Evolutionary conservation across 1,139 yeast genomes (phyloP), one percentile per base, ranked within the genome.

Genomic region (Hansenula lynferdii): DNA sequence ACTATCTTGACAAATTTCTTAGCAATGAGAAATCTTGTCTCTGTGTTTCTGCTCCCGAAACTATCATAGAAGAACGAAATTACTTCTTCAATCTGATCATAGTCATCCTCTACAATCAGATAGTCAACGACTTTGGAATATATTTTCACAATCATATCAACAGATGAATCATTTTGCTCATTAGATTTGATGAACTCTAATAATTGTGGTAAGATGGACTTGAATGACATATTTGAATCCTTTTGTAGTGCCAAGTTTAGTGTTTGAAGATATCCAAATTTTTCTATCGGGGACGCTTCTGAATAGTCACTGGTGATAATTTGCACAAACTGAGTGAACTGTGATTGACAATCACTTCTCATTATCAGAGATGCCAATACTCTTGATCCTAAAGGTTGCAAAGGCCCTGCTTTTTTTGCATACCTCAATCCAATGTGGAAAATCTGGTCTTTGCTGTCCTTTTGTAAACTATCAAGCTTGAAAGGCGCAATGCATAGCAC

Each of bases 401-500:
- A 69, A 27, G 76, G 72, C 2, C 80, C 77, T 15, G 72, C 56
- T 21, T 64, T 58, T 36, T 61, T 61, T 30, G 74, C 55, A 45
- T 61, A 61, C 3, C 35, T 31, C 16, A 47, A 20, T 3, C 72
- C 69, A 8, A 70, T 47, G 0, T 49, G 36, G 39, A 64, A 69
- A 0, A 85, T 50, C 8, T 59, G 39, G 0, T 47, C 38, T 2
- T 69, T 62, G 11, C 77, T 46, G 6, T 58, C 55, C 0, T 49
- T 45, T 12, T 63, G 64, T 32, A 82, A 62, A 0, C 62, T 53
- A 1, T 57, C 60, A 31, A 89, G 63, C 4, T 73, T 69, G 53
- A 89, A 89, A 0, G 97, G 97, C 0, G 80, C 78, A 26, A 85
- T 61, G 0, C 79, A 73, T 16, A 87, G 61, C 23, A 81, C 76